Evolutionary conservation across 1,284 basidiomycete species (phyloP), one percentile per base, ranked within the genome.

Genomic region (Trichosporon asahii): DNA sequence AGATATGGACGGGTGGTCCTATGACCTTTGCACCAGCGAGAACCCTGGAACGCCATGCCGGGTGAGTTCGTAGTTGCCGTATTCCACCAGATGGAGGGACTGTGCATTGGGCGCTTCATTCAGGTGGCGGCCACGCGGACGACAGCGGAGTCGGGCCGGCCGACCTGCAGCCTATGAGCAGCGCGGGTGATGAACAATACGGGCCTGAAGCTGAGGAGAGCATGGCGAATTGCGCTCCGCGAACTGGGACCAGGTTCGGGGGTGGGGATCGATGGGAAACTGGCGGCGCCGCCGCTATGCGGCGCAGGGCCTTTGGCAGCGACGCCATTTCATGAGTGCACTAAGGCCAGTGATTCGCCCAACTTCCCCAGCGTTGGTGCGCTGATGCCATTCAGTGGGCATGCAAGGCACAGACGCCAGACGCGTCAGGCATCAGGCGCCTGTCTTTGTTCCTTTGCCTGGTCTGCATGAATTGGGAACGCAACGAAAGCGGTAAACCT

Each of bases 1-100:
- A 23, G 49, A 44, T 44, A 37, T 11, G 3, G n/a, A 14, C n/a
- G 2, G 3, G 21, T 23, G 49, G 49, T 46, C 49, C 21, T 23
- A 53, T 53, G 21, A 5, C 49, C 9, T 12, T 21, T 53, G 8
- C 21, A 53, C 11, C 6, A 23, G 21, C 23, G 9, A 3, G 49
- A 33, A 33, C 55, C 55, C 55, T 60, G 55, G 55, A 60, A 53
- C 55, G 55, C 55, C 55, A 29, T 60, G 55, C 55, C 55, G 55
- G 55, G 55, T 60, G 55, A 60, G 27, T 60, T 60, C 55, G 55
- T 60, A 31, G 53, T 55, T 55, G 27, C 53, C 53, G 53, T 23
- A 55, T 29, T 60, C 55, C 18, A 31, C 14, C 27, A 14, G 15
- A 21, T 1, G 27, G 14, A 27, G 11, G 55, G 3, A 14, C 35